phyloP scores from a whole-genome alignment of 768 basidiomycete genomes.

The Tylopilus vinaceipallidus region DNA sequence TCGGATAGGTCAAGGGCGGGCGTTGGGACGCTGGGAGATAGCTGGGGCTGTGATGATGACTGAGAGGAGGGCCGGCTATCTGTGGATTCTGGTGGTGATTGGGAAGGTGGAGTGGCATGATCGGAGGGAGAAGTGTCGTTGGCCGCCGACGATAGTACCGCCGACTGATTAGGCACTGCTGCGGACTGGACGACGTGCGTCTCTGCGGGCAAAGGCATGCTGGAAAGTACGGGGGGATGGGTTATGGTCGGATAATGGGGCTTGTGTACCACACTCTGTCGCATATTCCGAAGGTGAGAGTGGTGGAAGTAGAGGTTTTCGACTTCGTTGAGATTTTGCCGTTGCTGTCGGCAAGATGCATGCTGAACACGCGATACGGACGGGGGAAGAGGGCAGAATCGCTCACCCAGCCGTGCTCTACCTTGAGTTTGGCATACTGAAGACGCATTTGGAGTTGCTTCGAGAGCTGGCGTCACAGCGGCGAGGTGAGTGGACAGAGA shows the following conservation, averaged over 20 bases:
- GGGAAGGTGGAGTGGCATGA: conserved; percentile 5
- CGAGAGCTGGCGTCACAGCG: conserved; percentile 46
- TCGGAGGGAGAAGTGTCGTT: background rate
- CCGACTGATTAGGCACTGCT: conserved; percentile 15
- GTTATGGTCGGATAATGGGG: conserved; percentile 16
- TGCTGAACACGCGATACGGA: background rate
- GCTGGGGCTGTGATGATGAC: conserved; percentile 1
- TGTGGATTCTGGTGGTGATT: conserved; percentile 3
- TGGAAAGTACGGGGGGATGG: background rate
- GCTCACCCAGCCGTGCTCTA: conserved; percentile 79
- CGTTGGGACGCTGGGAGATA: background rate
- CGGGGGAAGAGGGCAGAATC: background rate
- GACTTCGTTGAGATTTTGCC: conserved; percentile 76
- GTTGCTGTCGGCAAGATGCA: conserved; percentile 49
- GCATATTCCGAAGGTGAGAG: conserved; percentile 46
- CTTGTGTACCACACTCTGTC: conserved; percentile 11
- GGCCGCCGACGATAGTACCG: conserved; percentile 8
- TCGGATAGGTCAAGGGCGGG: conserved; percentile 22
- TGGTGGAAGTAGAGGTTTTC: conserved; percentile 82
- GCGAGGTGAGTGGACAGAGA: background rate
- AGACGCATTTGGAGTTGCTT: conserved; percentile 71
- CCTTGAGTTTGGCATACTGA: conserved; percentile 76
- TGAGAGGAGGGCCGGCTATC: conserved; percentile 4
- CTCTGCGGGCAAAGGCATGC: conserved; percentile 5
- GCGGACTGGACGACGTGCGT: conserved; percentile 6